Evolutionary conservation across 495 filamentous ascomycete genomes (phyloP).

Genomic region (Xylaria castorea): DNA sequence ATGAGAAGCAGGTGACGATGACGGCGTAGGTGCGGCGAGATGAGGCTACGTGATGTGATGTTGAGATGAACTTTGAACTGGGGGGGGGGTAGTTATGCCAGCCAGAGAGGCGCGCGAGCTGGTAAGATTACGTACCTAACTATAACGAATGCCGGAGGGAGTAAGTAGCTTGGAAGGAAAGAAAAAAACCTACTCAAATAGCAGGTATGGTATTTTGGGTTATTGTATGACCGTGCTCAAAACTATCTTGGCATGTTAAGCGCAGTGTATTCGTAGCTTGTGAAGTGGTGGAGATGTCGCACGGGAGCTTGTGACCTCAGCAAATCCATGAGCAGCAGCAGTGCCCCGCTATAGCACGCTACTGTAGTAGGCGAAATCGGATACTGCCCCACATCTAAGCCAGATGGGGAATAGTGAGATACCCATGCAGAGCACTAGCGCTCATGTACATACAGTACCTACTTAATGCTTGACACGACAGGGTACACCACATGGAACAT

Average conservation of each 20-base stretch:
- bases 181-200: neutral
- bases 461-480: neutral
- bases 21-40: neutral
- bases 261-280: neutral
- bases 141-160: too few species aligned
- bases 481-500: neutral
- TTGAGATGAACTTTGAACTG: neutral
- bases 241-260: neutral
- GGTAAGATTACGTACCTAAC: neutral
- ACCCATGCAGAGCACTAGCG: neutral
- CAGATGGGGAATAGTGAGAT: neutral
- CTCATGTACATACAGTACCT: neutral
- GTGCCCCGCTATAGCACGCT: slow-evolving; percentile 2
- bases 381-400: neutral
- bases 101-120: neutral
- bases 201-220: neutral
- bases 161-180: too few species aligned
- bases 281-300: neutral
- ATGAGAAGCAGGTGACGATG: neutral
- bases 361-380: neutral
- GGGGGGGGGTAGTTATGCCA: neutral
- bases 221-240: neutral
- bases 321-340: neutral
- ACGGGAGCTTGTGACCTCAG: slow-evolving; percentile 13
- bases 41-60: slow-evolving; percentile 1